Percentiles rank a stretch among this genome's conserved stretches.
phyloP scores from a whole-genome alignment of 106 monocot species.

The Allium sativum region DNA sequence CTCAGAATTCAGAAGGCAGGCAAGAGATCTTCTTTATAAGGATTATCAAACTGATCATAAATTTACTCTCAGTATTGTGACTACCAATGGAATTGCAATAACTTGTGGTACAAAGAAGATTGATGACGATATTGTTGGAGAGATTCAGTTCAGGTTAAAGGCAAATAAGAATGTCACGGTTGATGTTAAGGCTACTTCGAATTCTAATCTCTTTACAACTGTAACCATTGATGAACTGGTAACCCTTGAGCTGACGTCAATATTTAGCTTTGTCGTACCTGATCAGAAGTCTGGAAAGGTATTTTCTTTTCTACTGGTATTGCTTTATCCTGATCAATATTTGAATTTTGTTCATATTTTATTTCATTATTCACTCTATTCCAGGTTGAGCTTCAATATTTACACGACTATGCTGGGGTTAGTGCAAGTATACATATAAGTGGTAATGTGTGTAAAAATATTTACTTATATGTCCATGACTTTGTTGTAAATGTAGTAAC shows the following conservation, averaged over 20 bases:
- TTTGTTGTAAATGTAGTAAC: too few relatives aligned
- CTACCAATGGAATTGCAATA: slow-evolving; percentile 55
- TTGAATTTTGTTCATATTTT: too few relatives aligned
- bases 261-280: slow-evolving; percentile 67
- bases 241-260: slow-evolving; percentile 55
- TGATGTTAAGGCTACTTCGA: slow-evolving; percentile 66
- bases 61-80: slow-evolving; percentile 48
- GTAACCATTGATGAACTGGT: slow-evolving; percentile 51
- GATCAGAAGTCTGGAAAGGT: slow-evolving; percentile 95
- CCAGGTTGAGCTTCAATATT: slow-evolving; percentile 61
- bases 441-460: too few relatives aligned
- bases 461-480: too few relatives aligned
- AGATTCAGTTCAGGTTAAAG: slow-evolving; percentile 64
- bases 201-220: slow-evolving; percentile 44
- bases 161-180: slow-evolving; percentile 49
- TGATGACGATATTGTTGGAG: slow-evolving; percentile 53
- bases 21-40: slow-evolving; percentile 75
- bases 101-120: slow-evolving; percentile 60
- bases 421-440: slow-evolving; percentile 50
- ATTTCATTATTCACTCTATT: too few relatives aligned
- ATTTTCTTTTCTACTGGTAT: too few relatives aligned
- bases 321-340: too few relatives aligned
- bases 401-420: slow-evolving; percentile 63
- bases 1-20: too few relatives aligned
- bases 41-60: slow-evolving; percentile 72